Conservation (phyloP, 2,329 filamentous ascomycete species). For the Hypoxylon sp. region DNA sequence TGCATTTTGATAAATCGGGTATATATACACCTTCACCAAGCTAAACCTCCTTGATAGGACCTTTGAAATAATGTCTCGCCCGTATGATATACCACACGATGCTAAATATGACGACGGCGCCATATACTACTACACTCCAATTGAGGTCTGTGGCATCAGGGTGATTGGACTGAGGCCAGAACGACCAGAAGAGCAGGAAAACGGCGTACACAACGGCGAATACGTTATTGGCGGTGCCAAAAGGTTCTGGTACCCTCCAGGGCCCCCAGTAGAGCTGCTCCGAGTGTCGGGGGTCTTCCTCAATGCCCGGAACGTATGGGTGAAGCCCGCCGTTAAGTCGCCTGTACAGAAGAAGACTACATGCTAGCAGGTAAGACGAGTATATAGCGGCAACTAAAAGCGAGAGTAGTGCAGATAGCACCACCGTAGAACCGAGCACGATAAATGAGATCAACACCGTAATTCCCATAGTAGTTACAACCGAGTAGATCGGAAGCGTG, state of each 20-base stretch:
- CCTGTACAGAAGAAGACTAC: slow-evolving; percentile 52
- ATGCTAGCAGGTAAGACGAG: slow-evolving; percentile 53
- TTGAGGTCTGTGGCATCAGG: slow-evolving; percentile 53
- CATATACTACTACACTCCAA: slow-evolving; percentile 57
- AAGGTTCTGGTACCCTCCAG: slow-evolving; percentile 59
- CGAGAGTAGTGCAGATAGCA: slow-evolving; percentile 56
- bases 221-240: slow-evolving; percentile 63
- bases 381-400: slow-evolving; percentile 54
- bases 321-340: slow-evolving; percentile 46
- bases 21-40: not conserved
- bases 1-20: too few species aligned
- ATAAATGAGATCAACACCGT: slow-evolving; percentile 42
- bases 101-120: slow-evolving; percentile 53
- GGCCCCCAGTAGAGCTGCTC: slow-evolving; percentile 58
- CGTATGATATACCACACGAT: slow-evolving; percentile 56
- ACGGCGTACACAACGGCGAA: slow-evolving; percentile 62
- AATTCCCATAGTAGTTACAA: slow-evolving; percentile 33
- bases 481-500: slow-evolving; percentile 36
- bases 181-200: slow-evolving; percentile 65
- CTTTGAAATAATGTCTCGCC: slow-evolving; percentile 55
- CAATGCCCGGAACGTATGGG: slow-evolving; percentile 15
- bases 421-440: slow-evolving; percentile 43
- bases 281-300: slow-evolving; percentile 4
- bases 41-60: slow-evolving; percentile 49
- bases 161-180: slow-evolving; percentile 54